These are phyloP conservation scores for Trichosanthes truncata DNA, from an alignment of 306 rosid genomes.

Conservation along the genomic window DNA sequence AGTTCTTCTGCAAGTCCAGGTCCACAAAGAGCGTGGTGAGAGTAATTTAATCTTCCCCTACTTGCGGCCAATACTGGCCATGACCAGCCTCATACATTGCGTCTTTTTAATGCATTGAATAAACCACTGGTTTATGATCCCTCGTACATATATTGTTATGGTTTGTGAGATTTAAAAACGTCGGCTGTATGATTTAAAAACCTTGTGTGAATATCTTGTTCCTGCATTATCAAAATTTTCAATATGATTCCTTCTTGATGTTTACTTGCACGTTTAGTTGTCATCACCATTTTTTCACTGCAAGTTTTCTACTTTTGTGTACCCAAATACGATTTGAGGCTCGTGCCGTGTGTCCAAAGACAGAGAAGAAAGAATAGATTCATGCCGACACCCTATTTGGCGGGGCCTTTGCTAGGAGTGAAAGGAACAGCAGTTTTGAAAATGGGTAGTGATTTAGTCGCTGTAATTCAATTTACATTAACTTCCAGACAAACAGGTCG, in stretches of 20 bases:
- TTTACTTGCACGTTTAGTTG: neutral
- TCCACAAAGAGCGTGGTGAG: slow-evolving; percentile 79
- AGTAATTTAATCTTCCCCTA: slow-evolving; percentile 17
- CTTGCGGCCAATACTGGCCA: slow-evolving; percentile 7
- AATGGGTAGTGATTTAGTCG: too few species aligned
- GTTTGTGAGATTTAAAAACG: slow-evolving; percentile 14
- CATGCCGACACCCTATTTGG: neutral
- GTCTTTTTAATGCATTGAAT: slow-evolving; percentile 92
- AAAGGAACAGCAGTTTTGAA: neutral
- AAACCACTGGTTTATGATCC: slow-evolving; percentile 22
- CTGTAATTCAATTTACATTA: neutral
- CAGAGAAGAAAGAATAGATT: neutral
- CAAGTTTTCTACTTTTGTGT: neutral
- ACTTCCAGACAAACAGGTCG: neutral
- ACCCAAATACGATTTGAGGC: neutral
- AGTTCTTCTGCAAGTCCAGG: slow-evolving; percentile 37
- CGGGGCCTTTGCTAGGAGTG: neutral
- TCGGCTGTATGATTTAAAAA: neutral
- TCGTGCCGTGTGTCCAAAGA: neutral
- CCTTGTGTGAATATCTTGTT: slow-evolving; percentile 4
- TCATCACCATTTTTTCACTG: neutral
- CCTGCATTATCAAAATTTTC: neutral
- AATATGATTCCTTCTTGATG: neutral
- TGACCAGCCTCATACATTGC: slow-evolving; percentile 36
- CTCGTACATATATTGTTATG: neutral